Evolutionary conservation across 176 grass and related monocot genomes (phyloP).

Genomic region (Triticum aestivum): DNA sequence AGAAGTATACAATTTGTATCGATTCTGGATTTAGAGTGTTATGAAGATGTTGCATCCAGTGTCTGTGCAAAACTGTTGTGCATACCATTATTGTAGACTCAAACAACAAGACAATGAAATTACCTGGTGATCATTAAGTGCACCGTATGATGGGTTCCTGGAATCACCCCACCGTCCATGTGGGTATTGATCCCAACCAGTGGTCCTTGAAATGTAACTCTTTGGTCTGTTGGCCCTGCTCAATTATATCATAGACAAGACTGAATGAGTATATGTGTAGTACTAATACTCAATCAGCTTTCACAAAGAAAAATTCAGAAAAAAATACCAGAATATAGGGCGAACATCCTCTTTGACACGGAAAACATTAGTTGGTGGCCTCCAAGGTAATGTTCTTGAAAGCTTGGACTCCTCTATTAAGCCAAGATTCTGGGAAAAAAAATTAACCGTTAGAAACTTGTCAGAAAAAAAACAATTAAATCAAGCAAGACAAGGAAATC

Average conservation of each 20-base stretch:
- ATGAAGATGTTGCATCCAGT: not conserved
- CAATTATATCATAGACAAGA: constrained; percentile 2
- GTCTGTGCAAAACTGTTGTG: not conserved
- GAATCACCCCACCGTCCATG: constrained; percentile 52
- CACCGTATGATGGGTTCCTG: constrained; percentile 71
- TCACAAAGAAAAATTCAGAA: not conserved
- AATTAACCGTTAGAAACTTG: not conserved
- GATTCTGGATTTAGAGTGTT: not conserved
- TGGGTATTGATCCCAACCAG: constrained; percentile 83
- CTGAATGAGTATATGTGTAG: not conserved
- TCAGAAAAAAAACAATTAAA: constrained; percentile 22
- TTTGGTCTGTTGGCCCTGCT: constrained; percentile 92
- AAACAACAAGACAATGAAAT: not conserved
- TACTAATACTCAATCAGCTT: not conserved
- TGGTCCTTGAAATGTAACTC: constrained; percentile 79
- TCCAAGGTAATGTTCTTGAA: constrained; percentile 81
- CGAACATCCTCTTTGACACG: constrained; percentile 89
- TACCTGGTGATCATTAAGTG: constrained; percentile 69
- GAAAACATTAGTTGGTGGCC: constrained; percentile 72
- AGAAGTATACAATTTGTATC: not conserved
- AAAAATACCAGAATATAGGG: constrained; percentile 86
- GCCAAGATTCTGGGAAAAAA: constrained; percentile 66
- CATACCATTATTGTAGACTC: not conserved
- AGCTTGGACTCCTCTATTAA: constrained; percentile 76
- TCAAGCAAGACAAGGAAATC: constrained; percentile 16